A percentile compares a stretch with the other conserved stretches of the same genome.
Conservation (phyloP, 2,329 filamentous ascomycete genomes). For the Teratosphaeria zuluensis region DNA sequence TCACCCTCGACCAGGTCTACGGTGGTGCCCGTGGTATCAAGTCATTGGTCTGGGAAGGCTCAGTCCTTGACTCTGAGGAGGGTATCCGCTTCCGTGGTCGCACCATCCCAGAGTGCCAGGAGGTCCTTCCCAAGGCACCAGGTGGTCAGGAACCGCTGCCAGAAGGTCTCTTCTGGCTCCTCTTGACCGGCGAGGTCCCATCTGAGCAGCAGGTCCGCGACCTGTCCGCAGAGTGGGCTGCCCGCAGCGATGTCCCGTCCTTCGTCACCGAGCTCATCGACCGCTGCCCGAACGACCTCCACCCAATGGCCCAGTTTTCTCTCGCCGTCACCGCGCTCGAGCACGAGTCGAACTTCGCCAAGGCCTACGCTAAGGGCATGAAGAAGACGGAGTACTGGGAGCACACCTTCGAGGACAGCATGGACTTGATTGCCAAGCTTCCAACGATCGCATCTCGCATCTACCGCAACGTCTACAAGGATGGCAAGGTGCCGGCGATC, state of each 20-base stretch:
- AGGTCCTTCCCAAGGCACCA: slow-evolving; percentile 91
- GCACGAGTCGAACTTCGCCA: slow-evolving; percentile 94
- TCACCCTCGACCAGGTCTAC: slow-evolving; percentile 98
- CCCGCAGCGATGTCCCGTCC: slow-evolving; percentile 91
- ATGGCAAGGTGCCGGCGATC: slow-evolving; percentile 90
- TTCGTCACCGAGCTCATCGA: slow-evolving; percentile 99
- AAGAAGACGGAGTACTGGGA: slow-evolving; percentile 99
- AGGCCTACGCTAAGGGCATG: slow-evolving; percentile 97
- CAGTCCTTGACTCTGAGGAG: slow-evolving; percentile 95
- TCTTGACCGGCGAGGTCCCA: slow-evolving; percentile 94
- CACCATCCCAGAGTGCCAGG: slow-evolving; percentile 98
- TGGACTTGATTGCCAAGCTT: slow-evolving; percentile 99
- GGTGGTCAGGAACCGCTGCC: slow-evolving; percentile 95
- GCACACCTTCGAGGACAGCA: slow-evolving; percentile 98
- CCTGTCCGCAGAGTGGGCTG: slow-evolving; percentile 97
- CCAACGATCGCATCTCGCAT: slow-evolving; percentile 96
- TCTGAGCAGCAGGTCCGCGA: slow-evolving; percentile 97
- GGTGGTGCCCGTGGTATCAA: slow-evolving; percentile 99
- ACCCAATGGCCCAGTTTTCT: slow-evolving; percentile 99
- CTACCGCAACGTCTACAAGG: slow-evolving; percentile 99
- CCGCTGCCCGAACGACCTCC: slow-evolving; percentile 96
- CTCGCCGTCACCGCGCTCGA: slow-evolving; percentile 95
- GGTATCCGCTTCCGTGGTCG: slow-evolving; percentile 99
- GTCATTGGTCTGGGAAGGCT: slow-evolving; percentile 96
- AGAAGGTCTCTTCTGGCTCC: slow-evolving; percentile 99